These are phyloP conservation scores for Sphaerosporella brunnea DNA, from an alignment of 495 filamentous ascomycete species.

Conservation along the genomic window DNA sequence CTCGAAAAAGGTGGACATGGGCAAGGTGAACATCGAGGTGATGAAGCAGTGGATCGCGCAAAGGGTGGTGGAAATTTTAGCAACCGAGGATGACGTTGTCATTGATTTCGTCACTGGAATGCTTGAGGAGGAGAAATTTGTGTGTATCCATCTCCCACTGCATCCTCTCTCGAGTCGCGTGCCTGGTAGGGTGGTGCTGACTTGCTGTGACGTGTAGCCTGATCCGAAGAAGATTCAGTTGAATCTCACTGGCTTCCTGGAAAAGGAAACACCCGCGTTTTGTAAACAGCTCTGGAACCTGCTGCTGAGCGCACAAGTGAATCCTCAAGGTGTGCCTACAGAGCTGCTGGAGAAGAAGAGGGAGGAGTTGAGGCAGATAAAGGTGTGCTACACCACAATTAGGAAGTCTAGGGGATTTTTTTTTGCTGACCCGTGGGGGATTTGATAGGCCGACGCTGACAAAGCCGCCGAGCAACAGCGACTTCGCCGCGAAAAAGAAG, in stretches of 20 bases:
- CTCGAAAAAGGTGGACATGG: conserved; percentile 87
- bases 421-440: conserved; percentile 1
- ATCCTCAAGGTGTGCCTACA: conserved; percentile 76
- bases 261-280: conserved; percentile 78
- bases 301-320: conserved; percentile 75
- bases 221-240: conserved; percentile 91
- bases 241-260: conserved; percentile 81
- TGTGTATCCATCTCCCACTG: conserved; percentile 31
- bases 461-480: conserved; percentile 50
- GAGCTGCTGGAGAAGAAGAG: conserved; percentile 94
- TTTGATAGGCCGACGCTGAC: conserved; percentile 55
- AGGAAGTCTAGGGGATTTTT: background rate
- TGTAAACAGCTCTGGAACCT: conserved; percentile 89
- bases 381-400: conserved; percentile 42
- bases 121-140: conserved; percentile 61
- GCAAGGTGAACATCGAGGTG: conserved; percentile 88
- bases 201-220: no score
- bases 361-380: conserved; percentile 77
- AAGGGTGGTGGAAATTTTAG: conserved; percentile 70
- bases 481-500: conserved; percentile 41
- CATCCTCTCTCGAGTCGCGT: no score
- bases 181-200: no score
- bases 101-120: conserved; percentile 84
- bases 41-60: conserved; percentile 98
- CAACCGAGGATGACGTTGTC: conserved; percentile 84